These are phyloP conservation scores for Exutisphaerella laricina DNA, from an alignment of 2,329 filamentous ascomycete genomes.

Conservation along the genomic window DNA sequence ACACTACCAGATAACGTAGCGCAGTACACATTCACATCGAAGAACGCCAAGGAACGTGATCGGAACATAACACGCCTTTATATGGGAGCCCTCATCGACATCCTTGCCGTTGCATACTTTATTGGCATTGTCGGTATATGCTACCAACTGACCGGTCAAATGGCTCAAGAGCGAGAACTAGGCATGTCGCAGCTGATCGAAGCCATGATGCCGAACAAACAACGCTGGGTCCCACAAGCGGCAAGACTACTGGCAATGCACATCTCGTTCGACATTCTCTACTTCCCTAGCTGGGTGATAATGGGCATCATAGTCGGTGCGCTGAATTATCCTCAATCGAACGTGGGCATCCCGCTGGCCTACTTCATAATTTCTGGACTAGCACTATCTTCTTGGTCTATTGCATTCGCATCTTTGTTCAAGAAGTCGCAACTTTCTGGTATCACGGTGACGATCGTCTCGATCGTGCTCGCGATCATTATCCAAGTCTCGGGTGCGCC, in stretches of 20 bases:
- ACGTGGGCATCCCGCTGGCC: slow-evolving; percentile 41
- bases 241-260: slow-evolving; percentile 75
- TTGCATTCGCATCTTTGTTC: slow-evolving; percentile 79
- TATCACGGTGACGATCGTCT: slow-evolving; percentile 67
- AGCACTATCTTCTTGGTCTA: slow-evolving; percentile 70
- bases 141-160: slow-evolving; percentile 80
- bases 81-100: slow-evolving; percentile 67
- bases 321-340: slow-evolving; percentile 47
- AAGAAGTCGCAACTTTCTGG: slow-evolving; percentile 82
- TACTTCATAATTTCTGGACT: slow-evolving; percentile 73
- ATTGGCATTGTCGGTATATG: slow-evolving; percentile 73
- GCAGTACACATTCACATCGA: slow-evolving; percentile 71
- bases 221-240: slow-evolving; percentile 69
- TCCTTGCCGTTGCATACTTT: slow-evolving; percentile 73
- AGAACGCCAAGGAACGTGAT: slow-evolving; percentile 62
- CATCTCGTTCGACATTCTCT: slow-evolving; percentile 71
- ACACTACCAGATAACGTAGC: slow-evolving; percentile 38
- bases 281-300: slow-evolving; percentile 76
- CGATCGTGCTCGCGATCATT: slow-evolving; percentile 71
- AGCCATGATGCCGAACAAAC: slow-evolving; percentile 77
- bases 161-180: slow-evolving; percentile 77
- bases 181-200: slow-evolving; percentile 87
- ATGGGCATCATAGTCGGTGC: slow-evolving; percentile 64
- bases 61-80: slow-evolving; percentile 63
- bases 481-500: slow-evolving; percentile 67